Conservation (phyloP, 257 asterid genomes). For the Capsicum chinense region DNA sequence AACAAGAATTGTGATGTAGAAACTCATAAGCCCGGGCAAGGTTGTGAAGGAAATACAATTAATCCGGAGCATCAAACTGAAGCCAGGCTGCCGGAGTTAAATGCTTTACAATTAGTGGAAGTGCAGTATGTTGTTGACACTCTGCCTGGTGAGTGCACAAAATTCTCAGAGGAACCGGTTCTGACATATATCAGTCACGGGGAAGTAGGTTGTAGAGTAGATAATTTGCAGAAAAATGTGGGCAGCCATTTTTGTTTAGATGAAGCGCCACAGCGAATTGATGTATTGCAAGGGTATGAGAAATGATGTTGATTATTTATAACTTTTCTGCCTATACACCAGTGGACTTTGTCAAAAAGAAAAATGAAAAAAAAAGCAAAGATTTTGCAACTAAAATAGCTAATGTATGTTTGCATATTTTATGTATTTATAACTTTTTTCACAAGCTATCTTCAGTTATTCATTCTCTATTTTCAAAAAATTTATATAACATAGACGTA, state of each 20-base stretch:
- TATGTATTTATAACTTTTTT: too few relatives aligned
- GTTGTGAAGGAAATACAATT: neutral
- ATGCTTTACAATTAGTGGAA: constrained; percentile 13
- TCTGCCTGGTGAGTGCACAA: constrained; percentile 3
- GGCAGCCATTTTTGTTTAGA: constrained; percentile 36
- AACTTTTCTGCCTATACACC: constrained; percentile 15
- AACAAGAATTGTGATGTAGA: neutral
- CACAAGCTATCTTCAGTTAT: too few relatives aligned
- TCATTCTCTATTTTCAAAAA: too few relatives aligned
- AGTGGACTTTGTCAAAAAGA: neutral
- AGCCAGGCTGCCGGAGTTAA: neutral
- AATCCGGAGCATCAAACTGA: constrained; percentile 10
- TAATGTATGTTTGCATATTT: too few relatives aligned
- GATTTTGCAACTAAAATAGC: too few relatives aligned
- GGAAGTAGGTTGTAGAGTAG: constrained; percentile 44
- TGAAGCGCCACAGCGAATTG: constrained; percentile 22
- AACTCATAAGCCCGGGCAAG: neutral
- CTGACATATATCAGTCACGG: constrained; percentile 31
- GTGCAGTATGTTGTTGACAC: neutral
- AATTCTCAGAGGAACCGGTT: constrained; percentile 4
- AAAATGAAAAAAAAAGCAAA: too few relatives aligned
- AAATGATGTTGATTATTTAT: constrained; percentile 13
- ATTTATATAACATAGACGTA: too few relatives aligned
- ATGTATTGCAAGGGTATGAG: constrained; percentile 29
- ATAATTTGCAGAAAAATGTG: constrained; percentile 36